Base-by-base conservation (phyloP, 1,284 basidiomycete species). In the Lentinula novae-zelandiae region DNA sequence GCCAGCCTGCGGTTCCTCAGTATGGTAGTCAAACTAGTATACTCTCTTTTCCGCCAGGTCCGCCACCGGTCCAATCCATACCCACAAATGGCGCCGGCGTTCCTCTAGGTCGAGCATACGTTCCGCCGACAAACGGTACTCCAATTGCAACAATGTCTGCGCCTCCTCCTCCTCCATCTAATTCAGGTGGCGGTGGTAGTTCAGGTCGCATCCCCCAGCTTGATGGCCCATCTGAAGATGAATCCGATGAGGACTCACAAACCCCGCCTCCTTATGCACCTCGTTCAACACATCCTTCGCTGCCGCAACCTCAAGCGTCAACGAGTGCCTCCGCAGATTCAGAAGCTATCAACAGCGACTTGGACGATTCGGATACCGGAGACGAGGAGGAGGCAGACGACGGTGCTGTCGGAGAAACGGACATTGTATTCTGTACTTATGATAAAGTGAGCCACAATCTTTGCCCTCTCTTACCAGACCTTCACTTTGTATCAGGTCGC, bases 361-460 rank as follows among this genome's bases (percentile, higher is more conserved):
- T 99, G 52, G 96, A 99, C 74, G 96, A 98, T 70, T 93, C 92
- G 0, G 93, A 96, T 64, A 87, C 87, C 3, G 90, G 90, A 58
- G 88, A 86, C 40, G 89, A 87, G 53, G 85, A 90, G 54, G 89
- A 91, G 49, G 84, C 84, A 5, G 89, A 89, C 53, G 89, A 89
- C 63, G 89, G 84, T 7, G 82, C 81, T 63, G 77, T 84, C 65
- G 87, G 84, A 13, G 89, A 91, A 60, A 86, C 86, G 0, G 96
- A 99, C 72, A 95, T 98, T 60, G 94, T 99, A 40, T 96, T 98
- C 69, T 98, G 96, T 72, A 95, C 97, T 10, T 99, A 98, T 72
- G 97, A 99, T 75, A 99, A 99, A 87, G 96, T 95, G 55, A 50
- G 78, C 60, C 22, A 13, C n/a, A 55, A 31, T 10, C n/a, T 33